Evolutionary conservation across 2,329 filamentous ascomycete species (phyloP), one percentile per base, ranked within the genome.

Genomic region (Colletotrichum cordylinicola): DNA sequence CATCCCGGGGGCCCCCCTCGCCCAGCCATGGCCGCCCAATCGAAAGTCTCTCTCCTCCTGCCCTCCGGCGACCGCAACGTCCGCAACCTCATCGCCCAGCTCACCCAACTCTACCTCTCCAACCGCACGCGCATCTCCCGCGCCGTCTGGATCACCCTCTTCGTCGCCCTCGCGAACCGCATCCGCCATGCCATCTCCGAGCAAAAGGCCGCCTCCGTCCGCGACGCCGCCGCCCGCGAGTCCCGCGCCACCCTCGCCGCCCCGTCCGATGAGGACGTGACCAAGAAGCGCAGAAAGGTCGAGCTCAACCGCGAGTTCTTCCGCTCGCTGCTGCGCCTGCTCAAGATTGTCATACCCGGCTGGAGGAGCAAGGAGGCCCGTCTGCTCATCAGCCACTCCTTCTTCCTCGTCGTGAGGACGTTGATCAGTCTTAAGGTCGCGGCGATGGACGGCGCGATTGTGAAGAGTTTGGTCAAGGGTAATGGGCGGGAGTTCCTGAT

Each of bases 341-440:
- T 98, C 79, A 92, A 90, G 83, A 98, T 99, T 81, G 96, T 98
- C 64, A 93, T 99, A 77, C 97, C 97, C 0, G 94, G 96, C 62
- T 98, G 95, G 93, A 91, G 91, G 82, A 98, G 94, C 85, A 96
- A 96, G 83, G 97, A 99, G 88, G 89, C 96, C 37, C 88, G 96
- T 78, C 87, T 99, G 80, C 87, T 99, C 74, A 89, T 96, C 80
- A 98, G 95, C 85, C 97, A 99, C 84, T 98, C 94, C 82, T 92
- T 98, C 80, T 99, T 99, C 83, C 87, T 99, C 79, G 94, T 99
- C 24, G 84, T 98, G 76, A 89, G 97, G 80, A 98, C 97, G 2
- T 87, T 99, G 82, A 96, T 99, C 80, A 98, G 96, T 85, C 84
- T 99, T 80, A 98, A 98, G 84, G 97, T 99, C 27, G 97, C 97